A percentile compares a stretch with the other conserved stretches of the same genome.
phyloP scores from a whole-genome alignment of 2,329 filamentous ascomycete genomes.

The Zymoseptoria crescenta region DNA sequence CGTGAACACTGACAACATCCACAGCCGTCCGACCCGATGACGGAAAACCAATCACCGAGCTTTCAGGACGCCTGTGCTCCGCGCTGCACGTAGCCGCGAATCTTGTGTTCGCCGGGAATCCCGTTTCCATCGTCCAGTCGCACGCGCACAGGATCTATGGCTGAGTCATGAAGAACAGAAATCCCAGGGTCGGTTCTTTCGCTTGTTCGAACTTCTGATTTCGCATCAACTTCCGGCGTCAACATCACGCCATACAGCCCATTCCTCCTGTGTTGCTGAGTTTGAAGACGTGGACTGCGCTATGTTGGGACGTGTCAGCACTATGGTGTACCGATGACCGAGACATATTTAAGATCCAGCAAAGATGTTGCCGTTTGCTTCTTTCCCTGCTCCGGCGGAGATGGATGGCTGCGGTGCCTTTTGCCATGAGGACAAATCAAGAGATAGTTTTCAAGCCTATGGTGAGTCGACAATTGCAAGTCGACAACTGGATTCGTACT shows the following conservation, averaged over 20 bases:
- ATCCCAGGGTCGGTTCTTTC: slow-evolving; percentile 17
- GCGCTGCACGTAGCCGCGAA: slow-evolving; percentile 19
- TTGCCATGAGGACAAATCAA: slow-evolving; percentile 22
- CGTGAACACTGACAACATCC: not conserved
- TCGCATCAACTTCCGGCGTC: slow-evolving; percentile 7
- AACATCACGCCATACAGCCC: slow-evolving; percentile 1
- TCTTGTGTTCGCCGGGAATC: slow-evolving; percentile 1
- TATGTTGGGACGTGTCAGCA: slow-evolving; percentile 18
- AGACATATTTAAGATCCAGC: slow-evolving; percentile 16
- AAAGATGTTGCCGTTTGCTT: slow-evolving; percentile 1
- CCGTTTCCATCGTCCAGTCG: not conserved
- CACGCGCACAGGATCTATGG: slow-evolving; percentile 8
- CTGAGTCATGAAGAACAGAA: slow-evolving; percentile 27
- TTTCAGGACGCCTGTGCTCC: slow-evolving; percentile 12
- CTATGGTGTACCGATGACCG: slow-evolving; percentile 21
- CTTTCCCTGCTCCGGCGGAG: not conserved
- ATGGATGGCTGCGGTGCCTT: not conserved
- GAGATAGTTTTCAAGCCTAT: slow-evolving; percentile 36
- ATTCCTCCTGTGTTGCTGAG: slow-evolving; percentile 2
- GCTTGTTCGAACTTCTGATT: slow-evolving; percentile 4
- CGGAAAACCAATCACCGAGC: slow-evolving; percentile 20
- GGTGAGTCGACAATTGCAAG: no score
- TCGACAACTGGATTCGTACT: no score
- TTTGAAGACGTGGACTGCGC: slow-evolving; percentile 1
- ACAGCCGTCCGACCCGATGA: slow-evolving; percentile 5